Conservation (phyloP, 371 early-diverging fungal species). For the Rhizomucor miehei region DNA sequence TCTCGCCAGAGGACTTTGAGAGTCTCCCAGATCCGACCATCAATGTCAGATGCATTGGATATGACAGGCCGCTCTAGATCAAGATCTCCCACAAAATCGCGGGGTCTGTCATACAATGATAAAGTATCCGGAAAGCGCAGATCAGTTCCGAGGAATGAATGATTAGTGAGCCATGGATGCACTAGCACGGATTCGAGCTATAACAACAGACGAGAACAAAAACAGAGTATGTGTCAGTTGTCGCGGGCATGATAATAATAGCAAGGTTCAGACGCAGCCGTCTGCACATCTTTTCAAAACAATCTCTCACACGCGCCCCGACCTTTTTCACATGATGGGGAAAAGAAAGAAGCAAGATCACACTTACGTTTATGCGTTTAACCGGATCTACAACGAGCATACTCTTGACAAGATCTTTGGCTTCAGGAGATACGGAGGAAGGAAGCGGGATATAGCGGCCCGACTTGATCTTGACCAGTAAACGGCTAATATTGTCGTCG, state of each 20-base stretch:
- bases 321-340: neutral
- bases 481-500: constrained; percentile 78
- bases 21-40: constrained; percentile 39
- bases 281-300: too few species aligned
- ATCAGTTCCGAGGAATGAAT: constrained; percentile 35
- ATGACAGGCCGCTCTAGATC: constrained; percentile 22
- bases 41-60: constrained; percentile 20
- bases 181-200: constrained; percentile 35
- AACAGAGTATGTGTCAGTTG: constrained; percentile 4
- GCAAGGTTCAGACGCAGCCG: neutral
- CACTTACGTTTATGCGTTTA: constrained; percentile 47
- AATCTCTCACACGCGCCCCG: too few species aligned
- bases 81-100: constrained; percentile 14
- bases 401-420: constrained; percentile 57
- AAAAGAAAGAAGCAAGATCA: neutral
- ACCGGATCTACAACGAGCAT: constrained; percentile 56
- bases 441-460: constrained; percentile 55
- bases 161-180: constrained; percentile 44
- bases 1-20: constrained; percentile 32
- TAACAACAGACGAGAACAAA: constrained; percentile 2
- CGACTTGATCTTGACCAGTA: constrained; percentile 66
- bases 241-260: neutral
- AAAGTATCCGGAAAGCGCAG: constrained; percentile 20
- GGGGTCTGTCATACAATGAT: constrained; percentile 13
- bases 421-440: constrained; percentile 55